Conservation (phyloP, 139 green algal species). For the Volvox reticuliferus region DNA sequence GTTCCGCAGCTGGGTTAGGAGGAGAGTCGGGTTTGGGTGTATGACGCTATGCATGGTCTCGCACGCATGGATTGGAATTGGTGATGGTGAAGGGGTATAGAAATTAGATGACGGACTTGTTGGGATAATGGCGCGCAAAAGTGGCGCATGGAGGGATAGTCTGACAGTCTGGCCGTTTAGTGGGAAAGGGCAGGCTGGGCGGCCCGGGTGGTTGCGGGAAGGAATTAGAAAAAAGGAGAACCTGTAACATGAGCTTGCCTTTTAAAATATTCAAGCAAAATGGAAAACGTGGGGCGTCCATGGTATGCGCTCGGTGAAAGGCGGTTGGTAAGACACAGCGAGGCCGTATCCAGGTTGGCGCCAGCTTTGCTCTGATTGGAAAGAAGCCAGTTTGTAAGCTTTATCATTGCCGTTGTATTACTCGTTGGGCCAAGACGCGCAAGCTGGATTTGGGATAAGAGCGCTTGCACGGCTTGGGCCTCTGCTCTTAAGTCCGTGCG, state of each 20-base stretch:
- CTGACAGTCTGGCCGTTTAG: too few relatives aligned
- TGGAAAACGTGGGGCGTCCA: background rate
- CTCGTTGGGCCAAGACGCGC: background rate
- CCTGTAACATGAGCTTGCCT: background rate
- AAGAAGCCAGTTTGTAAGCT: background rate
- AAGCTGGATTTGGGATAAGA: background rate
- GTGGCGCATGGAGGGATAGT: too few relatives aligned
- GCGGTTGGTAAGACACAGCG: background rate
- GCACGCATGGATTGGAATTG: too few relatives aligned
- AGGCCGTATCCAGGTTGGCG: background rate
- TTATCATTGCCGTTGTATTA: background rate
- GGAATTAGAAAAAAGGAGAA: background rate
- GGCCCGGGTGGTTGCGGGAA: too few relatives aligned
- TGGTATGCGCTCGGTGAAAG: background rate
- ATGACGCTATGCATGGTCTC: too few relatives aligned
- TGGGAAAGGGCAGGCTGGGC: background rate
- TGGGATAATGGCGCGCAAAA: too few relatives aligned
- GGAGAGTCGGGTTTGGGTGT: too few relatives aligned
- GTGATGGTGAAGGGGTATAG: too few relatives aligned
- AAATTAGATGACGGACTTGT: too few relatives aligned
- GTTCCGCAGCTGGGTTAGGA: too few relatives aligned
- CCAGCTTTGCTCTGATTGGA: background rate
- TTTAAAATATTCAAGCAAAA: constrained; percentile 34
- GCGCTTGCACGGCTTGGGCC: background rate
- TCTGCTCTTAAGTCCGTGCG: background rate